Evolutionary conservation across 2,329 filamentous ascomycete genomes (phyloP).

Genomic region (Coniochaeta hoffmannii): DNA sequence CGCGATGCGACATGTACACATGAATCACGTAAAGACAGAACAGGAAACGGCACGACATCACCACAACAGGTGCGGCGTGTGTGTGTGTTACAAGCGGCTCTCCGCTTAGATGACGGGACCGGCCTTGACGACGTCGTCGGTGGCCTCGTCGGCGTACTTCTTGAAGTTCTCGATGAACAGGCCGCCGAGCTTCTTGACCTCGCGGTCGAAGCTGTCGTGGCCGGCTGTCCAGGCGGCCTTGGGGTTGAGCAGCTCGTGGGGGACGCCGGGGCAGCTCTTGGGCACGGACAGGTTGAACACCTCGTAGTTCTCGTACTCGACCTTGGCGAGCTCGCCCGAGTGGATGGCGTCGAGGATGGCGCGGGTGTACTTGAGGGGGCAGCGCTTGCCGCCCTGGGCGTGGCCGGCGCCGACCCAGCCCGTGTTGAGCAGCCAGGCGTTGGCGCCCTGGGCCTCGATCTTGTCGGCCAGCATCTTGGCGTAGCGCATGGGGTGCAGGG

Average conservation of each 20-base stretch:
- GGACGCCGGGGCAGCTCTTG: slow-evolving; percentile 82
- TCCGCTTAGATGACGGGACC: slow-evolving; percentile 37
- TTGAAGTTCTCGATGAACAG: slow-evolving; percentile 97
- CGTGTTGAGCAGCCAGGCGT: slow-evolving; percentile 98
- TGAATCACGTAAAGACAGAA: not conserved
- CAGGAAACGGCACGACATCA: not conserved
- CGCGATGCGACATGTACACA: slow-evolving; percentile 1
- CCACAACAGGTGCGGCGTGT: not conserved
- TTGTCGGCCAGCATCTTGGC: slow-evolving; percentile 98
- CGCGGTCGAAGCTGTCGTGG: slow-evolving; percentile 70
- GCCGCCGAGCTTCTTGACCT: slow-evolving; percentile 82
- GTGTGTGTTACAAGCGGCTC: too few species aligned
- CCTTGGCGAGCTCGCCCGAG: slow-evolving; percentile 88
- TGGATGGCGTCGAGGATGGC: slow-evolving; percentile 98
- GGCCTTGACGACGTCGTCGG: slow-evolving; percentile 67
- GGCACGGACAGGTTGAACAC: slow-evolving; percentile 97
- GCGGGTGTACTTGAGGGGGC: slow-evolving; percentile 96
- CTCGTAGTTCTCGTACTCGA: slow-evolving; percentile 90
- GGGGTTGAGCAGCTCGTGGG: slow-evolving; percentile 89
- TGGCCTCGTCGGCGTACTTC: slow-evolving; percentile 85
- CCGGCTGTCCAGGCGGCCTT: slow-evolving; percentile 85
- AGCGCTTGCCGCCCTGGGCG: slow-evolving; percentile 88
- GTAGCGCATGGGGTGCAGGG: slow-evolving; percentile 98
- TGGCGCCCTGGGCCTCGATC: slow-evolving; percentile 90
- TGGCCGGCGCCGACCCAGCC: slow-evolving; percentile 93